Conservation (phyloP, 129 eudicot genomes). For the Saposhnikovia divaricata region DNA sequence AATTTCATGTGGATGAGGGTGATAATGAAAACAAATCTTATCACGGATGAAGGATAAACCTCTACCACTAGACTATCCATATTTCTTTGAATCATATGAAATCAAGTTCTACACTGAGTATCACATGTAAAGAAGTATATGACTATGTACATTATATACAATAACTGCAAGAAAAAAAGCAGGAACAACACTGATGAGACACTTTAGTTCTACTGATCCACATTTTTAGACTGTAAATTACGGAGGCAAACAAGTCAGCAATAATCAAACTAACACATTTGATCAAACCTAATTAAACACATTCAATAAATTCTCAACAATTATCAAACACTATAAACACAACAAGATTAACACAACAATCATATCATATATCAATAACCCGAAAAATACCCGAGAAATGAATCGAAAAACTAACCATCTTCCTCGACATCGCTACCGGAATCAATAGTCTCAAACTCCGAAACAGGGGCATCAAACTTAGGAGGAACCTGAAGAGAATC, state of each 20-base stretch:
- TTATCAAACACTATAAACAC: background rate
- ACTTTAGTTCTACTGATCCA: background rate
- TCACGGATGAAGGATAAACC: background rate
- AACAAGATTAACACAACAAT: background rate
- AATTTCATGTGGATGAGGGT: background rate
- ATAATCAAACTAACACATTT: background rate
- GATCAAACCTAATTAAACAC: background rate
- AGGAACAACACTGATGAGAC: background rate
- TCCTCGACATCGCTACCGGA: slow-evolving; percentile 95
- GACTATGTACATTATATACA: background rate
- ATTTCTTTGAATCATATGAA: background rate
- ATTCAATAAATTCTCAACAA: background rate
- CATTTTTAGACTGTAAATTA: background rate
- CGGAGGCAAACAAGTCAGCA: background rate
- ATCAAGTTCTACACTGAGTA: background rate
- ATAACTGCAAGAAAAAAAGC: background rate
- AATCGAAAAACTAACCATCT: slow-evolving; percentile 51
- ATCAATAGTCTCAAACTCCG: slow-evolving; percentile 52
- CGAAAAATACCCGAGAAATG: background rate
- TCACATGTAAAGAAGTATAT: background rate
- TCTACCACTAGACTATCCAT: background rate
- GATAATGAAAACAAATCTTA: background rate
- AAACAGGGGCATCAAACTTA: slow-evolving; percentile 21
- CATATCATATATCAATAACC: too few species aligned
- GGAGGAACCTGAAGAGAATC: slow-evolving; percentile 67